phyloP scores from a whole-genome alignment of 345 rosid genomes.

The Populus tremula region DNA sequence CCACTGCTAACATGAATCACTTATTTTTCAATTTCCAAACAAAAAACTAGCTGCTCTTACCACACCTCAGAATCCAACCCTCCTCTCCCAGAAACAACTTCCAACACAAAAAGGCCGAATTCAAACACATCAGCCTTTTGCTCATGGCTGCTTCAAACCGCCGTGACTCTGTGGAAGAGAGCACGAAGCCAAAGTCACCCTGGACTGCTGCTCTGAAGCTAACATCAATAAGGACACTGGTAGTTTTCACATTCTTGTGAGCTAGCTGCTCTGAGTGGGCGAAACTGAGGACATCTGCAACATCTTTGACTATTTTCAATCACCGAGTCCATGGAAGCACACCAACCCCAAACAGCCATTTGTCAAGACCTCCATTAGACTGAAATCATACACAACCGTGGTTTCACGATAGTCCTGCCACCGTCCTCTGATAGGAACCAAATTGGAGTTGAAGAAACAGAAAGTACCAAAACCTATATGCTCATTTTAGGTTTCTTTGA shows the following conservation, averaged over 20 bases:
- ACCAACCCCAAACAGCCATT: conserved; percentile 47
- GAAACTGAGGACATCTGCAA: conserved; percentile 40
- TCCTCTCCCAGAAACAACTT: conserved; percentile 45
- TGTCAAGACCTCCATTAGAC: conserved; percentile 39
- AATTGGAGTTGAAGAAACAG: no score
- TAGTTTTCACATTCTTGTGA: conserved; percentile 52
- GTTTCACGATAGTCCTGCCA: conserved; percentile 38
- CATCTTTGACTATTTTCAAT: conserved; percentile 39
- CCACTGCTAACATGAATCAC: no score
- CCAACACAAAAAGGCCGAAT: conserved; percentile 45
- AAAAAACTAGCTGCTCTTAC: neutral
- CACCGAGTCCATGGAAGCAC: conserved; percentile 50
- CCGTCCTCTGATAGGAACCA: conserved; percentile 29
- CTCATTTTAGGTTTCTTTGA: neutral
- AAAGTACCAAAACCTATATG: no score
- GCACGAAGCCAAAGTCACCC: conserved; percentile 51
- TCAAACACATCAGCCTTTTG: conserved; percentile 45
- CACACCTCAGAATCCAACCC: conserved; percentile 25
- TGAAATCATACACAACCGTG: conserved; percentile 43
- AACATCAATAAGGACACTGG: conserved; percentile 43
- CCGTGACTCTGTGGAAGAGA: conserved; percentile 27
- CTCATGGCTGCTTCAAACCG: conserved; percentile 40
- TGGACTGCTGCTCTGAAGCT: conserved; percentile 49
- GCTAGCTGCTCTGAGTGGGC: conserved; percentile 40
- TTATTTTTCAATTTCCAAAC: no score